Base-by-base conservation (phyloP, 208 protist species). In the Leishmania mexicana region DNA sequence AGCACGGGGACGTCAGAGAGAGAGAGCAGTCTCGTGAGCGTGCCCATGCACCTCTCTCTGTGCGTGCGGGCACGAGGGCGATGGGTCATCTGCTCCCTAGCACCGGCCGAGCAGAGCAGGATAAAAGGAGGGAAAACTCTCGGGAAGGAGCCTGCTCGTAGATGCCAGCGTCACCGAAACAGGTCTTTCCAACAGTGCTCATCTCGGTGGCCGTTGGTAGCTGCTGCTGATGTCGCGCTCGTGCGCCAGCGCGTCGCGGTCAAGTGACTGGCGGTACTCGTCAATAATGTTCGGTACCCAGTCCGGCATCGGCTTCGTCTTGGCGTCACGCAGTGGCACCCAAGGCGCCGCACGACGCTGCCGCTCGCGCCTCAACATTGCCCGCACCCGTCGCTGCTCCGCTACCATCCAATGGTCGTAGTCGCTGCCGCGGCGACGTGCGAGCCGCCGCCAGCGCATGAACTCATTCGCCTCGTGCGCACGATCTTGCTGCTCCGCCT, bases 281-380 rank as follows among this genome's bases (percentile, higher is more conserved):
- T 98, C 92, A 74, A 98, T 92, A 45, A 98, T 96, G 81, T 98
- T 96, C 10, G 95, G 95, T 68, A 96, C 92, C 83, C 87, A 95
- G 35, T 87, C 81, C 1, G 93, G 91, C 89, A 96, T 88, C 5
- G 89, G 85, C 19, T 75, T 73, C 64, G 57, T 72, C 40, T 82
- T 81, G 3, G 15, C 45, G 42, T 88, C 75, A 47, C 79, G 47
- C 15, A 47, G 47, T 11, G 47, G 17, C 60, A 86, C 58, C 92
- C 92, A 96, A 58, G 95, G 95, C 42, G 51, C 77, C n/a, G 74
- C 75, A 35, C 81, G 78, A 13, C 83, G 79, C 5, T 79, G 71
- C 31, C 75, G 77, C 77, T 93, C 87, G 24, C 90, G 86, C n/a
- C 81, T 62, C 67, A 89, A 74, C 92, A 96, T 90, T 47, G 84